Base-by-base conservation (phyloP, 805 yeast genomes). In the Candida piceae region DNA sequence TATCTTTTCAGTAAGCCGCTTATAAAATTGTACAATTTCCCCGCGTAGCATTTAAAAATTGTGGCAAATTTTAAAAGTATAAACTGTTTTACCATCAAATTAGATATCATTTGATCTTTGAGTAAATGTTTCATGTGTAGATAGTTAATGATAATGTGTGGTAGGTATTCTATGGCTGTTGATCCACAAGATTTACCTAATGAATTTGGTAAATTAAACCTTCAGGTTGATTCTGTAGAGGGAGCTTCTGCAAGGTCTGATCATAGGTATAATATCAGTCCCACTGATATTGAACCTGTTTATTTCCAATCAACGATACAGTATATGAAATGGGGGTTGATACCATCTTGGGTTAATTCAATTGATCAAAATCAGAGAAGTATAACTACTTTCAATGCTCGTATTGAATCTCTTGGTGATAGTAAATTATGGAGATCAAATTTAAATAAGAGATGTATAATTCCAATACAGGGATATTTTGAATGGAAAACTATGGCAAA, bases 391-490 rank as follows among this genome's bases (percentile, higher is more conserved):
- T 82, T 88, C 66, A 88, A 88, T 62, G 87, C 95, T 18, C 63
- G 93, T 16, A 62, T 63, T 24, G 96, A 87, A 44, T 71, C 80
- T 6, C 49, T 87, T 0, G 65, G 68, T 4, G 57, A 62, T 1
- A 67, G 70, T 29, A 62, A 68, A 16, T 58, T 81, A 28, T 88
- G 95, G 95, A 64, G 64, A 6, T 42, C 64, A 1, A 60, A 69
- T 25, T 60, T 67, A 17, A 59, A 60, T 7, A 62, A 64, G 5
- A 63, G 96, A 26, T 88, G 96, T 55, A 78, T 81, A 1, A 75
- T 87, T 0, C 90, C 95, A 0, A 70, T 84, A 27, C 72, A 75
- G 49, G 96, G 96, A 0, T 89, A 89, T 57, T 89, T 75, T 52
- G 97, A 89, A 58, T 89, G 97, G 96, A 47, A 49, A 17, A 35